phyloP scores from a whole-genome alignment of 169 alveolate species.

The Plasmodium vinckei region DNA sequence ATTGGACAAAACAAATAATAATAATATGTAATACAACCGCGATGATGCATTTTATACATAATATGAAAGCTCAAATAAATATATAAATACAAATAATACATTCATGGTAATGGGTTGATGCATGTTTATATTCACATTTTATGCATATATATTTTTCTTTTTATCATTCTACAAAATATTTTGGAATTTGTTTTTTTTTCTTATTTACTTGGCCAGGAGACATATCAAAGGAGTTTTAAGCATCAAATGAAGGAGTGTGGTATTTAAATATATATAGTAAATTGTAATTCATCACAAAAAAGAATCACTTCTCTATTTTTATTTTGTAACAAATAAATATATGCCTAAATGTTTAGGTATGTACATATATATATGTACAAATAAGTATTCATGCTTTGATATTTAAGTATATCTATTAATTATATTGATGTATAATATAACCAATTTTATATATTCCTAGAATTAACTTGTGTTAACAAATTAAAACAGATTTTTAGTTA shows the following conservation, averaged over 20 bases:
- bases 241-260: conserved; percentile 7
- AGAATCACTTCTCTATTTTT: not conserved
- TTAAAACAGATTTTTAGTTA: too few species aligned
- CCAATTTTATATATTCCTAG: too few species aligned
- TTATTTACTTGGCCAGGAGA: conserved; percentile 76
- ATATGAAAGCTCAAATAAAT: too few species aligned
- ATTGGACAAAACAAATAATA: not conserved
- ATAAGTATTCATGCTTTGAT: not conserved
- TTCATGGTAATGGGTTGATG: too few species aligned
- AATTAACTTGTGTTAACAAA: too few species aligned
- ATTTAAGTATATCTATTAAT: not conserved
- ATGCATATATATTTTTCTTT: conserved; percentile 21
- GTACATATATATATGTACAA: not conserved
- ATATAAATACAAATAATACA: too few species aligned
- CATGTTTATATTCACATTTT: conserved; percentile 11
- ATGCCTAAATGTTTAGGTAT: not conserved
- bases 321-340: not conserved
- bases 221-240: conserved; percentile 54
- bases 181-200: conserved; percentile 44
- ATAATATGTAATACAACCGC: too few species aligned
- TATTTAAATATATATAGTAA: conserved; percentile 1
- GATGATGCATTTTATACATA: too few species aligned
- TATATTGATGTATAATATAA: too few species aligned
- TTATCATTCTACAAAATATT: conserved; percentile 63
- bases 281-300: conserved; percentile 1